Evolutionary conservation across 805 yeast genomes (phyloP), one percentile per base, ranked within the genome.

Genomic region (Candida pini): DNA sequence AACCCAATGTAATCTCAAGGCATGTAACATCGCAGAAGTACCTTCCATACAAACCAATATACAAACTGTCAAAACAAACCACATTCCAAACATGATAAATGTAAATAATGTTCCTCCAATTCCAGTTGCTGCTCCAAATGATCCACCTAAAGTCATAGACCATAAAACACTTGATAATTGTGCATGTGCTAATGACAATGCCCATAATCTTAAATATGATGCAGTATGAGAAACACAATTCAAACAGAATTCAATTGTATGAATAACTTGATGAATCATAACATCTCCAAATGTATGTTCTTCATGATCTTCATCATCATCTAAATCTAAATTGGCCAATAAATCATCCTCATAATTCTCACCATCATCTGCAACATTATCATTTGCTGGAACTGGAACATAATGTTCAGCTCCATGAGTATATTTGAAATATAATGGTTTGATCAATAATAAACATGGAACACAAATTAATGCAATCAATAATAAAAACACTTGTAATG

Each of bases 211-310:
- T 48, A 90, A 69, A 55, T 90, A 90, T 0, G 97, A 90, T 1
- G 98, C 98, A 2, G 98, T 90, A 60, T 90, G 98, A n/a, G 96
- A 86, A 21, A 90, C 96, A 68, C 96, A 85, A 63, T 92, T 92
- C 55, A 90, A 71, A 56, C 98, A 90, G 64, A 92, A 90, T 68
- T 90, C 98, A 56, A 90, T 90, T 9, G 98, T 92, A 61, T 92
- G 97, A 49, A 90, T 90, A 17, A 90, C 95, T 63, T 90, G 98
- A 61, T 90, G 96, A 49, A 90, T 90, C 81, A 90, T 82, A 22
- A 92, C 76, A 52, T 90, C 98, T 30, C 97, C 97, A 56, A 90
- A 85, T 41, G 80, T 73, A 51, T 79, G 81, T 29, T 64, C 79
- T 26, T 64, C 76, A 37, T 64, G 68, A 39, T 71, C 73, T 14